Evolutionary conservation across 192 early-diverging fungal genomes (phyloP).

Genomic region (Entomortierella parvispora): DNA sequence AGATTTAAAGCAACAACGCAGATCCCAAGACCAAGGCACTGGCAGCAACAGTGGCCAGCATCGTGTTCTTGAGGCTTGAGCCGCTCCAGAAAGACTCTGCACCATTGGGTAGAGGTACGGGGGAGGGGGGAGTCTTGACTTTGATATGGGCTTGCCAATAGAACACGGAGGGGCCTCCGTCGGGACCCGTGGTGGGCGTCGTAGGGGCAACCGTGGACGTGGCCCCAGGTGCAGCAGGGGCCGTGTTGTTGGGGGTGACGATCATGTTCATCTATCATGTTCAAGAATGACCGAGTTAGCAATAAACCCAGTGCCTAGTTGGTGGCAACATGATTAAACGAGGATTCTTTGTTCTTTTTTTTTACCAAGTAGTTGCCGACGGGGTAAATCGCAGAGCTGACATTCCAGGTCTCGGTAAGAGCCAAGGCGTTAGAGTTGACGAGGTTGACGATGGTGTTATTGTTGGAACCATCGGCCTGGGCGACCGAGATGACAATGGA

Average conservation of each 20-base stretch:
- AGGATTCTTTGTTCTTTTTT: not conserved
- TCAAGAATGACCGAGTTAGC: not conserved
- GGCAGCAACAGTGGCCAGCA: not conserved
- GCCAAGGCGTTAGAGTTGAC: not conserved
- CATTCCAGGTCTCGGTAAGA: slow-evolving; percentile 14
- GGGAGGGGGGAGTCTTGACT: not conserved
- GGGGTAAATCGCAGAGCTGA: slow-evolving; percentile 14
- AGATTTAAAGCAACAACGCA: not conserved
- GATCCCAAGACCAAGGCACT: slow-evolving; percentile 2
- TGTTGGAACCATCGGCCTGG: slow-evolving; percentile 33
- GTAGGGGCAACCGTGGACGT: not conserved
- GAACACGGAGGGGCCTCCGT: not conserved
- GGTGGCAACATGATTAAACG: not conserved
- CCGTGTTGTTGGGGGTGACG: slow-evolving; percentile 28
- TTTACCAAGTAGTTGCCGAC: slow-evolving; percentile 27
- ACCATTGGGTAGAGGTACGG: not conserved
- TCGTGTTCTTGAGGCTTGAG: not conserved
- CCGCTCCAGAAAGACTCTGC: not conserved
- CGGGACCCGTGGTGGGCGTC: not conserved
- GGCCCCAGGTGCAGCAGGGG: not conserved
- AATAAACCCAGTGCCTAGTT: not conserved
- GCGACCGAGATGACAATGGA: slow-evolving; percentile 25
- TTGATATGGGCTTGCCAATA: slow-evolving; percentile 11
- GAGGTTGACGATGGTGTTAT: slow-evolving; percentile 23
- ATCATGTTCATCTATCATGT: slow-evolving; percentile 22